Conservation (phyloP, 1,284 basidiomycete genomes). For the Ustilago esculenta region DNA sequence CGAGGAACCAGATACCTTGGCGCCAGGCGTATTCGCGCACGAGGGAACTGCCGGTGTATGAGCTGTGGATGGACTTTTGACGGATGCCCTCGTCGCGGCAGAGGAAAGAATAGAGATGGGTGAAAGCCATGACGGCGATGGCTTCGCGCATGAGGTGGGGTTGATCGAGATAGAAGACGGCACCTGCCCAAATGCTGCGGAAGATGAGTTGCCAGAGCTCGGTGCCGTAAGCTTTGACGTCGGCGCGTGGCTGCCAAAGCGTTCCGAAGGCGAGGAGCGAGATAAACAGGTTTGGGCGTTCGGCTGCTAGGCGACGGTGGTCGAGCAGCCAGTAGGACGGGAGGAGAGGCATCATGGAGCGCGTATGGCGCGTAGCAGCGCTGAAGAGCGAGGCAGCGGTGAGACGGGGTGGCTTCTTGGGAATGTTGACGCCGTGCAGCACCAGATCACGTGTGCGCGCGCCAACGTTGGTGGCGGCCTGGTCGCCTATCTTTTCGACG, state of each 20-base stretch:
- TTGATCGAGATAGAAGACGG: conserved; percentile 45
- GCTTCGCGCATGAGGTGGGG: conserved; percentile 44
- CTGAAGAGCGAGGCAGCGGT: conserved; percentile 45
- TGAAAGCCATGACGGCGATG: conserved; percentile 26
- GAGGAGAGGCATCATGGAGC: conserved; percentile 27
- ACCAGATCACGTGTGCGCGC: conserved; percentile 42
- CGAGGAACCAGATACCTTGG: conserved; percentile 38
- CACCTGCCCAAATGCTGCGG: conserved; percentile 42
- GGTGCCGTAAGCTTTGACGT: conserved; percentile 43
- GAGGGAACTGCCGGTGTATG: conserved; percentile 41
- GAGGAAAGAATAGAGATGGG: conserved; percentile 35
- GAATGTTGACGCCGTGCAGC: conserved; percentile 51
- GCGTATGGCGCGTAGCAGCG: conserved; percentile 31
- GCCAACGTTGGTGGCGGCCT: conserved; percentile 43
- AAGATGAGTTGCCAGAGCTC: conserved; percentile 51
- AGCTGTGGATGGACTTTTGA: conserved; percentile 37
- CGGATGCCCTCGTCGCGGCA: conserved; percentile 38
- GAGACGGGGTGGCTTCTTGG: conserved; percentile 44
- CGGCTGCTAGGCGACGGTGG: conserved; percentile 32
- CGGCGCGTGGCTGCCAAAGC: conserved; percentile 40
- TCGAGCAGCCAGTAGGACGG: conserved; percentile 47
- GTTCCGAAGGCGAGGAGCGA: conserved; percentile 35
- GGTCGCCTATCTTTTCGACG: conserved; percentile 43
- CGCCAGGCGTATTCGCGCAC: conserved; percentile 28
- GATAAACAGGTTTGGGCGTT: conserved; percentile 40